phyloP scores from a whole-genome alignment of 306 rosid genomes.

The Myrica gale region DNA sequence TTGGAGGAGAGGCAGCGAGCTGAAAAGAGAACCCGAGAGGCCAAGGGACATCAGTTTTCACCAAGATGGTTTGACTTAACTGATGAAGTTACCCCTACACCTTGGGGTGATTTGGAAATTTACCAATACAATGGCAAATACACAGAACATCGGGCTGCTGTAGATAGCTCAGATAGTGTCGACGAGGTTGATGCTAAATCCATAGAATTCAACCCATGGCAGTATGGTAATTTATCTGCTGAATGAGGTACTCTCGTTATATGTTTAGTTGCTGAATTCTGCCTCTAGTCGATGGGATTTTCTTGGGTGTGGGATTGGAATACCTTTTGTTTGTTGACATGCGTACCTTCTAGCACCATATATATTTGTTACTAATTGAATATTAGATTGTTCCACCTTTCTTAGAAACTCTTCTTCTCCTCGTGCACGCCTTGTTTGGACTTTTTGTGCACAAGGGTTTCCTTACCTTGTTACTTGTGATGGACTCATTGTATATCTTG shows the following conservation, averaged over 20 bases:
- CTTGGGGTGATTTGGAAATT: constrained; percentile 94
- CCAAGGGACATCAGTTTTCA: constrained; percentile 45
- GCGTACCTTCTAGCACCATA: constrained; percentile 28
- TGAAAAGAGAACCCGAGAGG: constrained; percentile 73
- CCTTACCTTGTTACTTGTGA: too few relatives aligned
- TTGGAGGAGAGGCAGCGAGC: constrained; percentile 95
- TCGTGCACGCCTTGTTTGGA: not conserved
- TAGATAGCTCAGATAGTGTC: constrained; percentile 43
- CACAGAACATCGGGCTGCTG: constrained; percentile 50
- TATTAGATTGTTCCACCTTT: constrained; percentile 10
- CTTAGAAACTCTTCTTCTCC: not conserved
- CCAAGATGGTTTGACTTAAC: constrained; percentile 89
- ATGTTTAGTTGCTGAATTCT: constrained; percentile 26
- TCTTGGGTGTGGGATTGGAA: constrained; percentile 29
- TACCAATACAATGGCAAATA: constrained; percentile 75
- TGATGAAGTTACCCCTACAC: constrained; percentile 72
- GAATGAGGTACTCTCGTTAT: constrained; percentile 40
- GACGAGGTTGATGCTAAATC: constrained; percentile 46
- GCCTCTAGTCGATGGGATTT: constrained; percentile 27
- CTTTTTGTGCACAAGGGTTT: too few relatives aligned
- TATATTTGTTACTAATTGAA: constrained; percentile 20
- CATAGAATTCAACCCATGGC: constrained; percentile 84
- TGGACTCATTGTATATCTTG: too few relatives aligned
- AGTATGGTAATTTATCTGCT: constrained; percentile 53
- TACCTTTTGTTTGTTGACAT: constrained; percentile 30